Base-by-base conservation (phyloP, 148 eudicot genomes). In the Spergularia bocconei region DNA sequence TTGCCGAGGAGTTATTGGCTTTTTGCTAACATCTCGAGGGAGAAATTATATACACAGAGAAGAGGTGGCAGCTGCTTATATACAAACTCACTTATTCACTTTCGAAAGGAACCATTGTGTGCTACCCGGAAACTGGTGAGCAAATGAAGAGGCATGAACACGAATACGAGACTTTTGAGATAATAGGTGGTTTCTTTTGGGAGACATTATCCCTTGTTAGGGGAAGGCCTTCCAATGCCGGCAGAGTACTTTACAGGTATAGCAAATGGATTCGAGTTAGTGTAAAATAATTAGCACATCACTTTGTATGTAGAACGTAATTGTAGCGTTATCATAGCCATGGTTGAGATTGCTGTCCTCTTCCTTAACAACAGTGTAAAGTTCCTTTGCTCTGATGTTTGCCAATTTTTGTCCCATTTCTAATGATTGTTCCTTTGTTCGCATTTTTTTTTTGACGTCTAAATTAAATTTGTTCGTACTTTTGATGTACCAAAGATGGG, bases 301-400 rank as follows among this genome's bases (percentile, higher is more conserved):
- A 72, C 55, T 80, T 55, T 72, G 82, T 80, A 80, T 70, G 52
- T 80, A 80, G 70, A 64, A 64, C 67, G 67, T 79, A 80, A 79
- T 17, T 75, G 79, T 75, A 75, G 75, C 71, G 70, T 75, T 66
- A 63, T 70, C 68, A 50, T 55, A 65, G 69, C 14, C 63, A 53
- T 58, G 55, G 74, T 61, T 79, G 70, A 41, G 33, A 63, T 61
- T 75, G 66, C 21, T 63, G 33, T 78, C 64, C 55, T 56, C 53
- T 20, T 38, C 63, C 44, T 21, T 15, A 67, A 63, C 55, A 63
- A 55, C 76, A 56, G 59, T 78, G 76, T 78, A 44, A 78, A 78
- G 13, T 54, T 63, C 72, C 70, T 56, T 29, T 20, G 8, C 53
- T 44, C 19, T 11, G 6, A 41, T 17, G 21, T 10, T 15, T 54